Evolutionary conservation across 1,284 basidiomycete species (phyloP).

Genomic region (Abortiporus biennis): DNA sequence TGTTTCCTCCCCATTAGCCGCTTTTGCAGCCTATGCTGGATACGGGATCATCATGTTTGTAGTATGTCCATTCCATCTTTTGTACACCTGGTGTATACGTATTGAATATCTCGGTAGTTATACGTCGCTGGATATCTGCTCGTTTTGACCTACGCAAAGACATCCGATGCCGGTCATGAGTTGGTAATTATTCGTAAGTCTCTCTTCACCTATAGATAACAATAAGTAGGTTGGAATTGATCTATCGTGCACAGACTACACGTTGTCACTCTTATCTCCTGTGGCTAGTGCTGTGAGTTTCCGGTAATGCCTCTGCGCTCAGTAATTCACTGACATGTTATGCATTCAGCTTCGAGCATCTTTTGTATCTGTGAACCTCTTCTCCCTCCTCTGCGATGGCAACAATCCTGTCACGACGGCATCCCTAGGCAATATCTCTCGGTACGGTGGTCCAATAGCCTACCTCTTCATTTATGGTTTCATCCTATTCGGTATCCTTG

Average conservation of each 20-base stretch:
- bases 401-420: slow-evolving; percentile 38
- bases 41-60: slow-evolving; percentile 72
- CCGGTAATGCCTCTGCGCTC: background rate
- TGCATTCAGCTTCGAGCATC: slow-evolving; percentile 59
- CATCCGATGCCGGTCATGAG: slow-evolving; percentile 42
- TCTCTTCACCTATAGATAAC: too few species aligned
- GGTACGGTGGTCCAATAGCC: slow-evolving; percentile 70
- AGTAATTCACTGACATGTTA: background rate
- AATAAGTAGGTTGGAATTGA: background rate
- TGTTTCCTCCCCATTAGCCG: slow-evolving; percentile 62
- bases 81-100: too few species aligned
- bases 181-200: slow-evolving; percentile 54
- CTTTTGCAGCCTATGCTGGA: slow-evolving; percentile 70
- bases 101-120: slow-evolving; percentile 34
- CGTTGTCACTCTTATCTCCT: slow-evolving; percentile 60
- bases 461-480: slow-evolving; percentile 61
- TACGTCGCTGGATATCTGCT: slow-evolving; percentile 64
- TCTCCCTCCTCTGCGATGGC: slow-evolving; percentile 69
- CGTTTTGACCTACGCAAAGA: slow-evolving; percentile 65
- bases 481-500: slow-evolving; percentile 48
- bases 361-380: slow-evolving; percentile 71
- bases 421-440: slow-evolving; percentile 46
- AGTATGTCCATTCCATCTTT: slow-evolving; percentile 30
- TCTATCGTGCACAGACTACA: slow-evolving; percentile 43
- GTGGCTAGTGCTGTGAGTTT: slow-evolving; percentile 61